Conservation (phyloP, 225 moss, liverwort and hornwort species). For the Pseudisothecium myosuroides region DNA sequence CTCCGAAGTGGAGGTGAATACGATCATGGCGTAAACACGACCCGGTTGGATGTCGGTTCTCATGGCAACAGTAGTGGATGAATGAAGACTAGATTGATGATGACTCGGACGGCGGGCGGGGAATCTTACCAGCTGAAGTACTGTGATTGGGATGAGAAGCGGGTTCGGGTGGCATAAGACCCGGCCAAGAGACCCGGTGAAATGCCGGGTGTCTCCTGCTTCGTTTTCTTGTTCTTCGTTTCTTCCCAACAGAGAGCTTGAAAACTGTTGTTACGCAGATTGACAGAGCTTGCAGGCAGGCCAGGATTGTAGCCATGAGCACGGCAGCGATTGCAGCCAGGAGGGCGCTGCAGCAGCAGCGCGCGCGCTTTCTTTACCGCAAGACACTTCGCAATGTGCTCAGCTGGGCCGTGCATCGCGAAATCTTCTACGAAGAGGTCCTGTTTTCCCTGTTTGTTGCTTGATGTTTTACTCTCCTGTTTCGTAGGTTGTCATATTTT, state of each 20-base stretch:
- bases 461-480: not conserved
- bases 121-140: no score
- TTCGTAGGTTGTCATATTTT: no score
- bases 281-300: not conserved
- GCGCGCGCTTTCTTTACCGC: constrained; percentile 69
- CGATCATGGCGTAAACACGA: not conserved
- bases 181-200: not conserved
- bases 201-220: not conserved
- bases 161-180: not conserved
- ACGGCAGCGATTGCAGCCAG: constrained; percentile 43
- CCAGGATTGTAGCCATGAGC: constrained; percentile 43
- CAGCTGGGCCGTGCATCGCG: constrained; percentile 86
- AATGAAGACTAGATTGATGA: not conserved
- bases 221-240: not conserved
- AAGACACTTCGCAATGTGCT: constrained; percentile 65
- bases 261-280: not conserved
- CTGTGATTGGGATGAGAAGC: not conserved
- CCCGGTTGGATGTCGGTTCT: no score
- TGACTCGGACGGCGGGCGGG: no score
- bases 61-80: not conserved
- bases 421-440: constrained; percentile 85
- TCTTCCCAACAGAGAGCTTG: not conserved
- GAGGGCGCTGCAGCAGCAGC: constrained; percentile 74
- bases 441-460: not conserved
- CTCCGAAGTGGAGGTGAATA: not conserved